A percentile compares a stretch with the other conserved stretches of the same genome.
Evolutionary conservation across 495 filamentous ascomycete genomes (phyloP).

Genomic region (Penicillium dipodomyicola): DNA sequence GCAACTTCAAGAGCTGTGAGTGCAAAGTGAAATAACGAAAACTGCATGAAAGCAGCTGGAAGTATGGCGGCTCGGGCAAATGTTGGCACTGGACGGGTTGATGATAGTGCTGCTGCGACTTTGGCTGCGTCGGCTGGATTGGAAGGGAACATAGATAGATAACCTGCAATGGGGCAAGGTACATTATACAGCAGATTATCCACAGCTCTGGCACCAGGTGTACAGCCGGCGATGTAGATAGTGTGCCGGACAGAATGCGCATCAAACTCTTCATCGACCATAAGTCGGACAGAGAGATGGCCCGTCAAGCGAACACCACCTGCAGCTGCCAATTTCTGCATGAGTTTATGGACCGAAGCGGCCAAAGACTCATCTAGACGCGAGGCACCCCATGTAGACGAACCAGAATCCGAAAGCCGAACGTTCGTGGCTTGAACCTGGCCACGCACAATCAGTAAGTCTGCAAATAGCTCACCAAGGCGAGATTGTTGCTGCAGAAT

Average conservation of each 20-base stretch:
- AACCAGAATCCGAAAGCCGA: slow-evolving; percentile 42
- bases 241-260: slow-evolving; percentile 38
- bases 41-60: slow-evolving; percentile 5
- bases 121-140: slow-evolving; percentile 9
- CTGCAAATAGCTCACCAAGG: slow-evolving; percentile 67
- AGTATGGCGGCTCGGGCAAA: slow-evolving; percentile 1
- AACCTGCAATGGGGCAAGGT: slow-evolving; percentile 28
- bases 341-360: slow-evolving; percentile 60
- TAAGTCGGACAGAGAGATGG: slow-evolving; percentile 66
- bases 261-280: slow-evolving; percentile 52
- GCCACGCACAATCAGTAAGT: slow-evolving; percentile 60
- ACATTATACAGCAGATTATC: slow-evolving; percentile 28
- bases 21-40: slow-evolving; percentile 14
- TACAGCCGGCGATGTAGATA: slow-evolving; percentile 40
- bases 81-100: slow-evolving; percentile 1
- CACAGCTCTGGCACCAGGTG: slow-evolving; percentile 33
- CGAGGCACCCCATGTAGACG: slow-evolving; percentile 54
- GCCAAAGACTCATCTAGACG: slow-evolving; percentile 50
- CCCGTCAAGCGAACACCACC: slow-evolving; percentile 57
- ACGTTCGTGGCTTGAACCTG: slow-evolving; percentile 61
- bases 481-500: slow-evolving; percentile 65
- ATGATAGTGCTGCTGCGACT: slow-evolving; percentile 17
- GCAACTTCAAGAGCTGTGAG: slow-evolving; percentile 9
- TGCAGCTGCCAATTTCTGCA: slow-evolving; percentile 51
- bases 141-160: slow-evolving; percentile 37